Evolutionary conservation across 1,284 basidiomycete species (phyloP).

Genomic region (Leccinum fallax): DNA sequence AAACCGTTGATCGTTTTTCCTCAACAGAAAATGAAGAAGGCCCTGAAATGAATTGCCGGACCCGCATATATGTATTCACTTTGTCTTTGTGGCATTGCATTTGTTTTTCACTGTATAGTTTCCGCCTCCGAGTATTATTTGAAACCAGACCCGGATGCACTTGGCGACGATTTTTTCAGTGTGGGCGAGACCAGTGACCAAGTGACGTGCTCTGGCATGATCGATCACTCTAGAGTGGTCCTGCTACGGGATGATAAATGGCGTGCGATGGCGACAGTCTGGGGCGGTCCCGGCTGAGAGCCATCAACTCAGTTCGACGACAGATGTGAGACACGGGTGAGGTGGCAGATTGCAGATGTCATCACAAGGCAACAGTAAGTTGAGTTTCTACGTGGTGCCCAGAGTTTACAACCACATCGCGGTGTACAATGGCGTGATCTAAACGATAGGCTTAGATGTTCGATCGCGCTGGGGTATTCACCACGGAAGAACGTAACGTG

Average conservation of each 20-base stretch:
- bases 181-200: neutral
- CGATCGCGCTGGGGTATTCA: neutral
- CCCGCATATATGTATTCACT: neutral
- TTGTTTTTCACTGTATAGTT: neutral
- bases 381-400: neutral
- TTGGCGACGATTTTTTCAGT: neutral
- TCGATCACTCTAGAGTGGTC: neutral
- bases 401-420: neutral
- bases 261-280: too few relatives aligned
- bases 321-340: too few relatives aligned
- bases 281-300: neutral
- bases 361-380: neutral
- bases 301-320: neutral
- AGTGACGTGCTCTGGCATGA: too few relatives aligned
- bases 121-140: neutral
- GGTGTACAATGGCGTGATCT: neutral
- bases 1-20: slow-evolving; percentile 2
- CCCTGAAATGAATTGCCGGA: slow-evolving; percentile 54
- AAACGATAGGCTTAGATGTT: neutral
- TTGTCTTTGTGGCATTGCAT: neutral
- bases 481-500: neutral
- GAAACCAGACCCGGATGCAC: neutral
- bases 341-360: neutral
- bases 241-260: too few relatives aligned
- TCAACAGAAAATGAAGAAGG: slow-evolving; percentile 73